These are phyloP conservation scores for Aureobasidium sp. DNA, from an alignment of 2,329 filamentous ascomycete genomes.

Conservation along the genomic window DNA sequence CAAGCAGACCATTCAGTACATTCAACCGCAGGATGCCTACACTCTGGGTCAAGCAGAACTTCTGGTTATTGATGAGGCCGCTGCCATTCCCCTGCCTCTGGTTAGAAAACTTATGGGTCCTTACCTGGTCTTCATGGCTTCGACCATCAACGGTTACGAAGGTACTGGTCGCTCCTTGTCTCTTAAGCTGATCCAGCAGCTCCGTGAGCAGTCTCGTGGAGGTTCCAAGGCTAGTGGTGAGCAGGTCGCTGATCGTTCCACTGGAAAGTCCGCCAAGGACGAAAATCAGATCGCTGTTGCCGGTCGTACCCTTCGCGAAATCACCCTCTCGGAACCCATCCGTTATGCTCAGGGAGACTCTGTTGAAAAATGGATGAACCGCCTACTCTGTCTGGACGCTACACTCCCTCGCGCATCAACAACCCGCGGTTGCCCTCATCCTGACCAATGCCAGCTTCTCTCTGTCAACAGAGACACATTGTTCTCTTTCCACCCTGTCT, in stretches of 20 bases:
- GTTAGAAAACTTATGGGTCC: conserved; percentile 93
- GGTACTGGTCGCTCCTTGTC: conserved; percentile 92
- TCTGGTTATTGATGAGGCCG: conserved; percentile 93
- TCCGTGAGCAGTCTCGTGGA: conserved; percentile 81
- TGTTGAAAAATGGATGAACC: conserved; percentile 96
- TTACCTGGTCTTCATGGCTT: conserved; percentile 98
- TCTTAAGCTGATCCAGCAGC: conserved; percentile 91
- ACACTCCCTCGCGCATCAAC: conserved; percentile 73
- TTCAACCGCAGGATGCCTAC: conserved; percentile 91
- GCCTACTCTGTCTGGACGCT: conserved; percentile 84
- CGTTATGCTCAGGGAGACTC: conserved; percentile 83
- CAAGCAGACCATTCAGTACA: conserved; percentile 97
- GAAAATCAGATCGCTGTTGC: conserved; percentile 50
- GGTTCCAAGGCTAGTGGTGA: conserved; percentile 47
- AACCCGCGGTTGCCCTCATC: conserved; percentile 77
- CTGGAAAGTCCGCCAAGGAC: conserved; percentile 61
- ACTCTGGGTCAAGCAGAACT: conserved; percentile 91
- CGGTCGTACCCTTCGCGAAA: conserved; percentile 79
- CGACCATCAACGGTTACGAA: conserved; percentile 98
- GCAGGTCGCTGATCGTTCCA: conserved; percentile 67
- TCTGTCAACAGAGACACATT: conserved; percentile 94
- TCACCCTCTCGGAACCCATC: conserved; percentile 88
- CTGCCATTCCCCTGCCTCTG: conserved; percentile 86
- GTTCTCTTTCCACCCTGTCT: conserved; percentile 95
- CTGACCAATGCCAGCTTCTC: conserved; percentile 81